A percentile compares a stretch with the other conserved stretches of the same genome.
Conservation (phyloP, 2,329 filamentous ascomycete species). For the Rhinocladiella mackenziei region DNA sequence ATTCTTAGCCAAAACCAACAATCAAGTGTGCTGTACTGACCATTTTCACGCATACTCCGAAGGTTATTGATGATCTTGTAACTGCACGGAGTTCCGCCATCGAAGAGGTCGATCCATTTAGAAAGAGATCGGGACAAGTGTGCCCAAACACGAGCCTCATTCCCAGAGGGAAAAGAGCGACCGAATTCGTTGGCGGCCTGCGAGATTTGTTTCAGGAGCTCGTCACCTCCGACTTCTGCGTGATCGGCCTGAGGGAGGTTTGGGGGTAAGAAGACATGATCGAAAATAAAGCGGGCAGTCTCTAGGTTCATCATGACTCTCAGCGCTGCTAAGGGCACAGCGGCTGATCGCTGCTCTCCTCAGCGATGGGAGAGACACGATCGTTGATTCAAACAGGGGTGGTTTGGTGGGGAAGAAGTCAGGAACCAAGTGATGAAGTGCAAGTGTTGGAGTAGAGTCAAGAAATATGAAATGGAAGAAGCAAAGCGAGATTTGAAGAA, state of each 20-base stretch:
- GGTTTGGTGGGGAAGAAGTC: no score
- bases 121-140: constrained; percentile 1
- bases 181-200: constrained; percentile 7
- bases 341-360: constrained; percentile 6
- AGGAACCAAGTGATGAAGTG: no score
- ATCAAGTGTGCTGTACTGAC: neutral
- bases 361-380: no score
- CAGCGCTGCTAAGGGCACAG: neutral
- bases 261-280: constrained; percentile 50
- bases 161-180: neutral
- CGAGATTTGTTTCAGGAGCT: constrained; percentile 12
- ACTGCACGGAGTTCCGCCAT: constrained; percentile 18
- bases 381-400: no score
- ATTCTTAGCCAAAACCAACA: neutral
- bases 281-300: constrained; percentile 35
- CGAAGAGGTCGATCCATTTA: constrained; percentile 11
- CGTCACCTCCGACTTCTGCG: constrained; percentile 21
- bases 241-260: constrained; percentile 44
- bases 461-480: neutral
- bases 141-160: constrained; percentile 7
- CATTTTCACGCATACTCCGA: constrained; percentile 5
- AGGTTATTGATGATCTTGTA: neutral
- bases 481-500: neutral
- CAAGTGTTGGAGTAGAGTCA: neutral
- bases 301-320: constrained; percentile 5